Evolutionary conservation across 108 stramenopile genomes (phyloP).

Genomic region (Aurantiochytrium sp.): DNA sequence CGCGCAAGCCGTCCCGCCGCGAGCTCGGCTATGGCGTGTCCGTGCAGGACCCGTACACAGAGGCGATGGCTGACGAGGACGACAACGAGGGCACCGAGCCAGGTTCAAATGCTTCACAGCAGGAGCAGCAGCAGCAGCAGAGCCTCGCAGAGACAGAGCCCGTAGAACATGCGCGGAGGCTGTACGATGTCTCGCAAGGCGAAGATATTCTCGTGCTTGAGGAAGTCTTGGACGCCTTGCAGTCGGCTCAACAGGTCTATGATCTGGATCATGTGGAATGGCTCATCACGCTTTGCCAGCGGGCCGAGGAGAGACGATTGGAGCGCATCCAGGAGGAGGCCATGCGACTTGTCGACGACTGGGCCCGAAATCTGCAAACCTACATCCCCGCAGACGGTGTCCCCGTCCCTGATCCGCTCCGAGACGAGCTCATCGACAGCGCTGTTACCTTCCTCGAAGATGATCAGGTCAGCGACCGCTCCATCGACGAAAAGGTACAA

Average conservation of each 20-base stretch:
- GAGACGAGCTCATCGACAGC: slow-evolving; percentile 3
- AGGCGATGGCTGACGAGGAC: not conserved
- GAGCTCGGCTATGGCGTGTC: not conserved
- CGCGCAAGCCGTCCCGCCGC: not conserved
- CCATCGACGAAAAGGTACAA: not conserved
- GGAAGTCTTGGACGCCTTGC: not conserved
- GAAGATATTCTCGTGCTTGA: not conserved
- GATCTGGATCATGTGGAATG: not conserved
- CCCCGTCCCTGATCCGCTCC: not conserved
- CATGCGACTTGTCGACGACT: not conserved
- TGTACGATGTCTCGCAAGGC: not conserved
- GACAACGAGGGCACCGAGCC: not conserved
- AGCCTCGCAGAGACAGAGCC: not conserved
- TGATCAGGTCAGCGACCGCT: not conserved
- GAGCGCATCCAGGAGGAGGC: slow-evolving; percentile 7
- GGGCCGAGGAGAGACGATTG: not conserved
- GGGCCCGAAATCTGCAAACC: not conserved
- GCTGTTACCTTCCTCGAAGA: not conserved
- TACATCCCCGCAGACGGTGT: not conserved
- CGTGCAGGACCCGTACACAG: not conserved
- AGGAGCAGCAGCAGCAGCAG: not conserved
- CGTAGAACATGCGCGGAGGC: not conserved
- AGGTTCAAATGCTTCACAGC: not conserved
- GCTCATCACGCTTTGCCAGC: not conserved
- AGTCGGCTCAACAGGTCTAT: not conserved